Conservation (phyloP, 495 filamentous ascomycete species). For the Glarea lozoyensis region DNA sequence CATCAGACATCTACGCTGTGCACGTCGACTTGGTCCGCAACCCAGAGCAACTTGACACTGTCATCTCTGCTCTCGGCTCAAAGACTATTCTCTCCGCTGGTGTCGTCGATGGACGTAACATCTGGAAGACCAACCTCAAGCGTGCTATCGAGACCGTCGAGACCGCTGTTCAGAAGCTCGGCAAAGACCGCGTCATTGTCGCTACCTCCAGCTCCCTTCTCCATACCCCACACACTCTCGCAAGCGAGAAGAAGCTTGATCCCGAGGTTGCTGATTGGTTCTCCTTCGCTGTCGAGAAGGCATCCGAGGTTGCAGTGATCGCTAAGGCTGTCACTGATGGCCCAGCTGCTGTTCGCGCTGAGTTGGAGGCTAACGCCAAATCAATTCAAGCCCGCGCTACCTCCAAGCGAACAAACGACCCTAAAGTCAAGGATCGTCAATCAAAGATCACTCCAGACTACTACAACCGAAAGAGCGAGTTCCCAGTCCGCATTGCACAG, state of each 20-base stretch:
- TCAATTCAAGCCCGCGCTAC: slow-evolving; percentile 79
- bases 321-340: slow-evolving; percentile 93
- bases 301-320: slow-evolving; percentile 78
- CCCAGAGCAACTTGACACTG: slow-evolving; percentile 87
- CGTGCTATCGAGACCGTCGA: slow-evolving; percentile 81
- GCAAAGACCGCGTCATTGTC: slow-evolving; percentile 92
- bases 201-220: slow-evolving; percentile 94
- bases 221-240: slow-evolving; percentile 94
- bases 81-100: slow-evolving; percentile 85
- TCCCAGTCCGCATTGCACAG: slow-evolving; percentile 70
- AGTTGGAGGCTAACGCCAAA: slow-evolving; percentile 91
- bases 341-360: slow-evolving; percentile 70
- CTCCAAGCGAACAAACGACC: slow-evolving; percentile 92
- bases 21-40: slow-evolving; percentile 95
- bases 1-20: slow-evolving; percentile 66
- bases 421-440: slow-evolving; percentile 91
- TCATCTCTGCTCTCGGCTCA: slow-evolving; percentile 66
- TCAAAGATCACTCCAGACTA: slow-evolving; percentile 67
- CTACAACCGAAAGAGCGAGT: slow-evolving; percentile 88
- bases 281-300: slow-evolving; percentile 95
- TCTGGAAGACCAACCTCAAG: slow-evolving; percentile 99
- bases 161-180: slow-evolving; percentile 82
- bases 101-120: slow-evolving; percentile 97
- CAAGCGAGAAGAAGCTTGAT: slow-evolving; percentile 93
- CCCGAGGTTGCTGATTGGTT: slow-evolving; percentile 94